Evolutionary conservation across 225 moss, liverwort and hornwort genomes (phyloP).

Genomic region (Asterella californica): DNA sequence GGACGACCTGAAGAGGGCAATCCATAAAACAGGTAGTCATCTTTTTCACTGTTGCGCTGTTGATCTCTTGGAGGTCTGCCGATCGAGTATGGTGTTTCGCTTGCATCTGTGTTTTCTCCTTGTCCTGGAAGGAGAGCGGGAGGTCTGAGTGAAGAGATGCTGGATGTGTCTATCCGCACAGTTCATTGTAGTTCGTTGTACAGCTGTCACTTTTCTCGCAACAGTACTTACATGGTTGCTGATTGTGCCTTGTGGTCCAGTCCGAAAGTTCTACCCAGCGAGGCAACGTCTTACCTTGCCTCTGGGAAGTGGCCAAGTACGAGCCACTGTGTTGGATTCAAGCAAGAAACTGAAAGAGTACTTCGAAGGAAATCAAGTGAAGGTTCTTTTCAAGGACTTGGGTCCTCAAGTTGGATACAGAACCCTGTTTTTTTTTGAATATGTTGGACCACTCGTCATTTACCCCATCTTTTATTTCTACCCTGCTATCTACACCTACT

Average conservation of each 20-base stretch:
- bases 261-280: constrained; percentile 61
- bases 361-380: constrained; percentile 46
- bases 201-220: background rate
- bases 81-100: background rate
- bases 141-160: background rate
- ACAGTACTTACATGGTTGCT: background rate
- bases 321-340: constrained; percentile 48
- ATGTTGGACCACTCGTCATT: constrained; percentile 72
- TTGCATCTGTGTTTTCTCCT: background rate
- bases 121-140: background rate
- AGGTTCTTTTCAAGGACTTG: constrained; percentile 75
- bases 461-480: constrained; percentile 74
- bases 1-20: constrained; percentile 36
- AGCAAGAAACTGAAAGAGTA: constrained; percentile 70
- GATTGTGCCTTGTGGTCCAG: constrained; percentile 33
- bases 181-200: background rate
- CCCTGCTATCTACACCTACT: constrained; percentile 61
- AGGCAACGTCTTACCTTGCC: constrained; percentile 79
- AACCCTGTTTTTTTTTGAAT: constrained; percentile 77
- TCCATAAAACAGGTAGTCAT: constrained; percentile 38
- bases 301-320: constrained; percentile 49
- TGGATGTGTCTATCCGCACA: background rate
- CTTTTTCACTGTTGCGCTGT: background rate
- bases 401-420: constrained; percentile 78
- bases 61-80: background rate